Base-by-base conservation (phyloP, 805 yeast genomes). In the Lachancea sp. region DNA sequence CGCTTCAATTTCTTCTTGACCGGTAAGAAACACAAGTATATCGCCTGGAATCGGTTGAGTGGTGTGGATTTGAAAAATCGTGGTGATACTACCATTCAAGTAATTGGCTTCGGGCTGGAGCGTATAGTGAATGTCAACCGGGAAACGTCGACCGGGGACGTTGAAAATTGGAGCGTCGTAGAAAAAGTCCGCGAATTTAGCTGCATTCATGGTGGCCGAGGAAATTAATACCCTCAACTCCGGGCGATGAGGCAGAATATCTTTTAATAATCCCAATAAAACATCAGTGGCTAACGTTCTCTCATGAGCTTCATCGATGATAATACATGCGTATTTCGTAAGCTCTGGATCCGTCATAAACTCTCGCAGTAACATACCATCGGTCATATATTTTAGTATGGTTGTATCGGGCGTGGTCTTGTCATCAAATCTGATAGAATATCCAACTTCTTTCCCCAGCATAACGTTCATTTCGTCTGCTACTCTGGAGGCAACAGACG, bases 231-330 rank as follows among this genome's bases (percentile, higher is more conserved):
- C 54, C 50, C 78, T 78, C 40, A 92, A 65, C 45, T 84, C 94
- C 0, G 80, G 74, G 40, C 97, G 67, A 30, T 75, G 47, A 6
- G 43, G 54, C 7, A 89, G 63, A 2, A 88, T 49, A 45, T 82
- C 84, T 49, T 90, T 90, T 23, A 90, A 62, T 26, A 92, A 65
- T 1, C 96, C 95, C 38, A 90, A 67, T 7, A 90, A 56, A 8
- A 78, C 71, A 62, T 90, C 98, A 0, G 97, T 90, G n/a, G 90
- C 80, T 29, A 90, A 68, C 0, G 97, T 92, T 43, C 98, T 72
- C 59, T 92, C 98, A 58, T 92, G 98, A 0, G 98, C 98, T 62
- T 90, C 98, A 63, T 90, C 98, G 35, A 90, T 80, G 83, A 90
- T 88, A 41, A 90, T 70, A 1, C 84, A 95, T 1, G 92, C 76